These are phyloP conservation scores for Lipomyces oligophaga DNA, from an alignment of 805 yeast genomes.

Conservation along the genomic window DNA sequence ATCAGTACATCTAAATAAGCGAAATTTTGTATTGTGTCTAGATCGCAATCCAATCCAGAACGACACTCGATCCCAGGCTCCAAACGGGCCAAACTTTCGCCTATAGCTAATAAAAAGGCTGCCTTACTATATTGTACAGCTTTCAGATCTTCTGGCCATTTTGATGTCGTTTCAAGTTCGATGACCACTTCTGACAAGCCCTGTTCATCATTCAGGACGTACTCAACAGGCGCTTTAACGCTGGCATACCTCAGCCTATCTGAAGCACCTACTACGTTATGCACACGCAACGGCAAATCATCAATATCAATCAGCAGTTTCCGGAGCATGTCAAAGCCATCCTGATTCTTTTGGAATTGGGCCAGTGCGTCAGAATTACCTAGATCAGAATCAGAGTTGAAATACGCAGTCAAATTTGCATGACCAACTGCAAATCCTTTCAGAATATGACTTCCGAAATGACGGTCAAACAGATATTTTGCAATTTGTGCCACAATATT, in stretches of 20 bases:
- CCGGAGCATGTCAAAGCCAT: constrained; percentile 50
- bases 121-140: constrained; percentile 87
- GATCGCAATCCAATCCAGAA: constrained; percentile 58
- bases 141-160: constrained; percentile 90
- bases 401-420: constrained; percentile 29
- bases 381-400: constrained; percentile 41
- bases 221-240: constrained; percentile 71
- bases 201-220: constrained; percentile 28
- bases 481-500: constrained; percentile 60
- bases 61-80: constrained; percentile 55
- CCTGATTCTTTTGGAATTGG: constrained; percentile 33
- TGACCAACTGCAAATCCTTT: constrained; percentile 31
- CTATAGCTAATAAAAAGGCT: constrained; percentile 76
- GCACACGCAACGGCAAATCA: constrained; percentile 66
- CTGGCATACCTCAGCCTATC: constrained; percentile 74
- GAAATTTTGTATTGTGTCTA: constrained; percentile 36
- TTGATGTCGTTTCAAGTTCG: constrained; percentile 83
- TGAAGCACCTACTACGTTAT: constrained; percentile 69
- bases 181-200: constrained; percentile 69
- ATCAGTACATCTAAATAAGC: constrained; percentile 62
- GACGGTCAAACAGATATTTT: constrained; percentile 59
- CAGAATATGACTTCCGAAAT: constrained; percentile 45
- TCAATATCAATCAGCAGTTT: constrained; percentile 47
- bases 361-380: constrained; percentile 17
- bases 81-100: constrained; percentile 43